Evolutionary conservation across 2,329 filamentous ascomycete species (phyloP), one percentile per base, ranked within the genome.

Genomic region (Colletotrichum sp.): DNA sequence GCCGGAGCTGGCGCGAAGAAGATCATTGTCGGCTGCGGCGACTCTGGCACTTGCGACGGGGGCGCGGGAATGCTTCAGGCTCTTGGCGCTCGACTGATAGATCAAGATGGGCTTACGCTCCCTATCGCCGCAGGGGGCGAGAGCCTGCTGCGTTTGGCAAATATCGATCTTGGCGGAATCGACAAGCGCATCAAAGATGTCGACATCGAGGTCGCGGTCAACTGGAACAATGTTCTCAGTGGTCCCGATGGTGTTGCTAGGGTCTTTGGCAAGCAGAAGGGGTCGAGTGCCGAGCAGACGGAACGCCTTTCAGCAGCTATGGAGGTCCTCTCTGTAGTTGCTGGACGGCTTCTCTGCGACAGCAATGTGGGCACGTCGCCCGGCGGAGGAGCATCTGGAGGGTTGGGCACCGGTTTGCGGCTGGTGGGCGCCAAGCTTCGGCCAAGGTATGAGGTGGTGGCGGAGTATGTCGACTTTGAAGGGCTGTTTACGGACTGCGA

Each of bases 11-110:
- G 88, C 2, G 87, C 84, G 10, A 81, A 81, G 10, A 85, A 84
- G 9, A 87, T 90, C 63, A 82, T 90, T 9, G 80, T 90, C 26
- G 89, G 89, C 1, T 90, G 89, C 78, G 89, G 89, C 44, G 89
- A 90, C 78, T 90, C 89, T 5, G 89, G 88, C 7, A 90, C 88
- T 7, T 89, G 88, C 49, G 89, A 90, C 75, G 89, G 88, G 8
- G 89, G 89, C 16, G 86, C 87, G 1, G 89, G 89, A 16, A 90
- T 90, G 88, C 86, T 89, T 10, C 89, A 90, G 77, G 89, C 89
- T 3, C 84, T 90, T 8, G 89, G 89, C 6, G 88, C 84, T 5
- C 83, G 83, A 3, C 82, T 90, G 18, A 75, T 88, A 15, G 85
- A 88, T 73, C 65, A 67, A 5, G 76, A 85, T 28, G 87, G 86